A percentile compares a stretch with the other conserved stretches of the same genome.
Evolutionary conservation across 1,139 yeast species (phyloP).

Genomic region (Blastobotrys raffinosifermentans): DNA sequence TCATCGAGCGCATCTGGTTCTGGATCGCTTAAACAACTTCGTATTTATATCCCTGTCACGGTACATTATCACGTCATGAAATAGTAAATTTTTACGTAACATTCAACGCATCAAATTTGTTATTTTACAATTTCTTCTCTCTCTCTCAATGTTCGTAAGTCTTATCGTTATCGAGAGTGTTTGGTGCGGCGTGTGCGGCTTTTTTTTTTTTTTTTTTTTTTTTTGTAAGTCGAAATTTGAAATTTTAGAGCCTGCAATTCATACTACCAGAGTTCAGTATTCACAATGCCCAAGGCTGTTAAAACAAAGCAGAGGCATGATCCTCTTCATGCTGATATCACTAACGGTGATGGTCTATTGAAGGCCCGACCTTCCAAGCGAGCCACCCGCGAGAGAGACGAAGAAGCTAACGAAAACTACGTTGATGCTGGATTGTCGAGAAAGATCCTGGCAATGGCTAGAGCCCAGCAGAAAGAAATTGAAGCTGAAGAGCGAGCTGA

Average conservation of each 20-base stretch:
- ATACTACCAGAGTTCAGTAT: no score
- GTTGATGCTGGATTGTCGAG: constrained; percentile 81
- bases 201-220: constrained; percentile 6
- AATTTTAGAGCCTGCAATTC: constrained; percentile 24
- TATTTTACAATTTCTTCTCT: background rate
- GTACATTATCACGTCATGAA: no score
- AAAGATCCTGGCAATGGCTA: constrained; percentile 81
- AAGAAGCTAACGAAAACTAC: constrained; percentile 45
- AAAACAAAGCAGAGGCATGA: constrained; percentile 48
- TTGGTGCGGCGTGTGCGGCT: no score
- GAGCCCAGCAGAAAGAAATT: constrained; percentile 86
- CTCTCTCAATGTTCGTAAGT: no score
- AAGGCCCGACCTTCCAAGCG: constrained; percentile 37
- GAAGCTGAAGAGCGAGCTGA: constrained; percentile 51
- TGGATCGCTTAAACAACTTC: constrained; percentile 33
- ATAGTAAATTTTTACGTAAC: background rate
- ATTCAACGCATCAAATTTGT: background rate
- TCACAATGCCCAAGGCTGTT: constrained; percentile 24
- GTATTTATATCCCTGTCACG: background rate
- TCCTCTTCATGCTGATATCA: constrained; percentile 72
- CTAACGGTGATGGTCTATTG: constrained; percentile 66
- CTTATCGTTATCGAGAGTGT: no score
- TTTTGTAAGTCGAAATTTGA: background rate
- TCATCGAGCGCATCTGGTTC: constrained; percentile 38
- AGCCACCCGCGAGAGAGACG: constrained; percentile 15